phyloP scores from a whole-genome alignment of 2,329 filamentous ascomycete genomes.

The Aspergillus calidoustus region DNA sequence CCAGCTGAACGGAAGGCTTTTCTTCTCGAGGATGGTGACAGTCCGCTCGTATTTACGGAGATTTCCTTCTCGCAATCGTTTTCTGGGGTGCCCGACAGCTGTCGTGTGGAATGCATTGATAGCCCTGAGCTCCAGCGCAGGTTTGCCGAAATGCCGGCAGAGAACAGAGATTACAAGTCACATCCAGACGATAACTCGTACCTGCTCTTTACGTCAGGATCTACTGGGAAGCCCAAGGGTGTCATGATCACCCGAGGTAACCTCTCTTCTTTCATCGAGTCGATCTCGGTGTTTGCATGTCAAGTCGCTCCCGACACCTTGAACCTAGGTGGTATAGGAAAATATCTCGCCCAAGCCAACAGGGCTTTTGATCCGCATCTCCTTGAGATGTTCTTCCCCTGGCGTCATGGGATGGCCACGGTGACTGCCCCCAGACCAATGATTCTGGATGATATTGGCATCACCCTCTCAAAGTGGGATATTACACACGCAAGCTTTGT shows the following conservation, averaged over 20 bases:
- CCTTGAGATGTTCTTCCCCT: slow-evolving; percentile 37
- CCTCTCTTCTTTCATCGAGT: slow-evolving; percentile 36
- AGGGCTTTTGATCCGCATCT: slow-evolving; percentile 39
- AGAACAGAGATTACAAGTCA: slow-evolving; percentile 22
- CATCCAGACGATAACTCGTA: slow-evolving; percentile 28
- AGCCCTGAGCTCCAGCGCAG: slow-evolving; percentile 23
- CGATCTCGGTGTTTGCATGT: slow-evolving; percentile 32
- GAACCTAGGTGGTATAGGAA: slow-evolving; percentile 32
- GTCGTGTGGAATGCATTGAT: slow-evolving; percentile 30
- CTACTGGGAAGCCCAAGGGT: slow-evolving; percentile 94
- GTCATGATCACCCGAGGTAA: slow-evolving; percentile 80
- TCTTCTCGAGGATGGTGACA: slow-evolving; percentile 33
- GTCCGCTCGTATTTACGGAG: slow-evolving; percentile 37
- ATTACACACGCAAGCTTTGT: slow-evolving; percentile 39
- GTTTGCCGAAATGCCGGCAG: slow-evolving; percentile 22
- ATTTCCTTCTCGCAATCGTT: slow-evolving; percentile 24
- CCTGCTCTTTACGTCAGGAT: slow-evolving; percentile 90
- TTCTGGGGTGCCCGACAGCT: slow-evolving; percentile 23
- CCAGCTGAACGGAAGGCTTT: slow-evolving; percentile 37
- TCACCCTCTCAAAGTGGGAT: slow-evolving; percentile 31
- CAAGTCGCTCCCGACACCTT: slow-evolving; percentile 30
- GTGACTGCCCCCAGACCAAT: slow-evolving; percentile 32
- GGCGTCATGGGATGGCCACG: slow-evolving; percentile 34
- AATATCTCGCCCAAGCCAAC: slow-evolving; percentile 40
- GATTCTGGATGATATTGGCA: slow-evolving; percentile 33